Evolutionary conservation across 2,329 filamentous ascomycete species (phyloP), one percentile per base, ranked within the genome.

Genomic region (Rosellinia necatrix): DNA sequence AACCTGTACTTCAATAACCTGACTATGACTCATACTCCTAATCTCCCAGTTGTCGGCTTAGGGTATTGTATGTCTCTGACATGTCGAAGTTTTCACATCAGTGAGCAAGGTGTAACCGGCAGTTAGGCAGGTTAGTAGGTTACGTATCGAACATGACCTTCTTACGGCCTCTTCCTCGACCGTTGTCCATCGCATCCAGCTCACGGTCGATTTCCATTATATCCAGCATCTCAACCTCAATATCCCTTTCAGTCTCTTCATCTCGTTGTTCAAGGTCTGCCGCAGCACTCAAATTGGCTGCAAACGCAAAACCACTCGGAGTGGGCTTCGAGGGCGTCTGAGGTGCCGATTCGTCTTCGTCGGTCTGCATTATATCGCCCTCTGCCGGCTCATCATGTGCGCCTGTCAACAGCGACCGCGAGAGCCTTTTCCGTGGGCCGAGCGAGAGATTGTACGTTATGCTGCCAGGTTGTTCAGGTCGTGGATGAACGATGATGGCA

Each of bases 161-260:
- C 70, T 81, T 82, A 51, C 75, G 75, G 42, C 78, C 79, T 51
- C 73, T 74, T 29, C 75, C 75, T 41, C 78, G 73, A 29, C 76
- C 75, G 34, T 70, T 74, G 51, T 84, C 79, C 80, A 88, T 75
- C 46, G 73, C 75, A 43, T 83, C 78, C 49, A 88, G 70, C 44
- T 79, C 81, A 56, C 82, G 79, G 62, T 88, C 85, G 65, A 88
- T 85, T 62, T 84, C 83, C 78, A 86, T 82, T 40, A 88, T 84
- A 66, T 86, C 84, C 62, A 88, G 74, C 76, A 86, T 81, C 70
- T 86, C 83, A 25, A 77, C 76, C 66, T 86, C 83, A 10, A 85
- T 75, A 53, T 85, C 78, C 27, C 83, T 74, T 22, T 75, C 73
- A 19, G 71, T 68, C 13, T 74, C 76, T n/a, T 74, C 72, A 25